Evolutionary conservation across 495 filamentous ascomycete genomes (phyloP).

Genomic region (Xylaria cubensis): DNA sequence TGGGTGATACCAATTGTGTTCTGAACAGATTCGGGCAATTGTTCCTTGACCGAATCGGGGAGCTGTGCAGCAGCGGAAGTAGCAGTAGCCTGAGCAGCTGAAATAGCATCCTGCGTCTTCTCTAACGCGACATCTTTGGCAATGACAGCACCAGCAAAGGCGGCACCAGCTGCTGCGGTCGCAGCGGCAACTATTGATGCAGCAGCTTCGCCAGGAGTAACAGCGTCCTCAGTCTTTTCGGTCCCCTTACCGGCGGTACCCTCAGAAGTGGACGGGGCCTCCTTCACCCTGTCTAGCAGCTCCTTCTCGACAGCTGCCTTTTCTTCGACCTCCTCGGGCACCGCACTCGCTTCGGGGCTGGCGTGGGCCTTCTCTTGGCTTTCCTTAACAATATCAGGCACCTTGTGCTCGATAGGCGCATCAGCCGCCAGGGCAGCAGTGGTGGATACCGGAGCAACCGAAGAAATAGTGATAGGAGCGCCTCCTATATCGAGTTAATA

Average conservation of each 20-base stretch:
- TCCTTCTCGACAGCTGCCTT: constrained; percentile 68
- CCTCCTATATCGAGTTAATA: constrained; percentile 32
- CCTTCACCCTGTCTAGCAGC: constrained; percentile 63
- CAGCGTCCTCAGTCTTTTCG: constrained; percentile 53
- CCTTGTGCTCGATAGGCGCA: constrained; percentile 71
- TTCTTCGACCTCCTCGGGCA: constrained; percentile 62
- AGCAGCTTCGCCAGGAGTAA: constrained; percentile 50
- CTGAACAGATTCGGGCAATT: constrained; percentile 43
- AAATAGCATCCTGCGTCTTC: constrained; percentile 41
- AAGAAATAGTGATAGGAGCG: constrained; percentile 62
- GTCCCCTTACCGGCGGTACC: constrained; percentile 55
- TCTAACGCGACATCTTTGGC: constrained; percentile 43
- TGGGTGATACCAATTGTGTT: constrained; percentile 32
- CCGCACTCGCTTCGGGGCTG: constrained; percentile 65
- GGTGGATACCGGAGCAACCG: constrained; percentile 71
- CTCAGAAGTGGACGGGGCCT: constrained; percentile 63
- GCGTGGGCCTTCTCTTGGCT: constrained; percentile 66
- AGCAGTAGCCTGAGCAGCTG: constrained; percentile 34
- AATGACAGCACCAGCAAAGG: constrained; percentile 42
- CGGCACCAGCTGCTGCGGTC: constrained; percentile 49
- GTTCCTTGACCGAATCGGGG: constrained; percentile 45
- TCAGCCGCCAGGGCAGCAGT: constrained; percentile 74
- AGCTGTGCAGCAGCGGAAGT: constrained; percentile 39
- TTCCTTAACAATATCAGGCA: constrained; percentile 71
- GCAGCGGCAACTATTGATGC: constrained; percentile 46